Conservation (phyloP, 1,139 yeast species). For the Suhomyces anneliseae region DNA sequence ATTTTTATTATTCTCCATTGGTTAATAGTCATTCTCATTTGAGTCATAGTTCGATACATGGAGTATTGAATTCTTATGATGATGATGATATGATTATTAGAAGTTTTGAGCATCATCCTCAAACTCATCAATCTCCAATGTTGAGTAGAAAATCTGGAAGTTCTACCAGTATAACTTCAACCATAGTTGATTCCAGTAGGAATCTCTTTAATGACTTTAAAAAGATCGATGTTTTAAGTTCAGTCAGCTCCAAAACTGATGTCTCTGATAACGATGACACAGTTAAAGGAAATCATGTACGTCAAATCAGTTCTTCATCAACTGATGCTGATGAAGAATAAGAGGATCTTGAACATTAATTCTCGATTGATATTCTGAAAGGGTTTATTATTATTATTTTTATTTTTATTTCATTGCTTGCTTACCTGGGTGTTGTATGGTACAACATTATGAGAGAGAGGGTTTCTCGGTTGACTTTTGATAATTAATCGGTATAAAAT, state of each 20-base stretch:
- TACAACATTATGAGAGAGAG: constrained; percentile 4
- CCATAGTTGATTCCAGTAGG: constrained; percentile 16
- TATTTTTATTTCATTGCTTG: constrained; percentile 6
- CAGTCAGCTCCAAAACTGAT: constrained; percentile 9
- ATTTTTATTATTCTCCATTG: constrained; percentile 62
- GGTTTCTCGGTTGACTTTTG: constrained; percentile 3
- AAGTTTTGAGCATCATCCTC: constrained; percentile 37
- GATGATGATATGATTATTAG: constrained; percentile 58
- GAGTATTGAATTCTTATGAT: constrained; percentile 42
- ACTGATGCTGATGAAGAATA: constrained; percentile 9
- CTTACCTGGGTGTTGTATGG: constrained; percentile 5
- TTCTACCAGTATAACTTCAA: constrained; percentile 6
- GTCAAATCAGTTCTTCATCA: constrained; percentile 3
- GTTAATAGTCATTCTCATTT: constrained; percentile 27
- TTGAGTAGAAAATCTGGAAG: constrained; percentile 10
- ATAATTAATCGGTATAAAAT: neutral
- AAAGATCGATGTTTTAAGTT: constrained; percentile 12
- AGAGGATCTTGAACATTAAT: neutral
- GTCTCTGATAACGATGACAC: constrained; percentile 3
- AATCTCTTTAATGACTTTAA: constrained; percentile 24
- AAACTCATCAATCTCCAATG: constrained; percentile 18
- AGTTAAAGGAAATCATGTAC: neutral
- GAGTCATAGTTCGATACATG: constrained; percentile 5
- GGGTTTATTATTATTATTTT: neutral
- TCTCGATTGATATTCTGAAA: neutral